Conservation (phyloP, 2,329 filamentous ascomycete genomes). For the Epichloe sylvatica region DNA sequence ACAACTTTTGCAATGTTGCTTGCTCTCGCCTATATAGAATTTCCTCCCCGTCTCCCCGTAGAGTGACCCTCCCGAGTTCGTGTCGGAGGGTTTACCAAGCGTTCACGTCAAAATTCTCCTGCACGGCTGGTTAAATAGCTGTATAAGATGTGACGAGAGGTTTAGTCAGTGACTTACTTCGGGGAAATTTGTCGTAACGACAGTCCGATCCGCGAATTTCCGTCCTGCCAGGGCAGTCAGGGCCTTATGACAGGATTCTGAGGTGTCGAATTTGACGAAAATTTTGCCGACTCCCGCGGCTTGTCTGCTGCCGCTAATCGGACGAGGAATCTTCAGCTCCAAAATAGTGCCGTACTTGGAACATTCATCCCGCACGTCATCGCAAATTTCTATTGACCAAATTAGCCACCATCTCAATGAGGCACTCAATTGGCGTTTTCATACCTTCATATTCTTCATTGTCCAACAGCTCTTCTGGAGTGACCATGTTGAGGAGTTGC, state of each 20-base stretch:
- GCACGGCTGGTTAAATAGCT: slow-evolving; percentile 18
- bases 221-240: slow-evolving; percentile 81
- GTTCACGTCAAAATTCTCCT: slow-evolving; percentile 89
- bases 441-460: slow-evolving; percentile 89
- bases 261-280: slow-evolving; percentile 78
- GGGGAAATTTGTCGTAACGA: slow-evolving; percentile 91
- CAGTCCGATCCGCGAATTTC: slow-evolving; percentile 92
- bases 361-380: slow-evolving; percentile 89
- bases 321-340: slow-evolving; percentile 86
- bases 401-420: slow-evolving; percentile 2
- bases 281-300: slow-evolving; percentile 93
- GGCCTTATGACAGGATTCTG: slow-evolving; percentile 69
- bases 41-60: neutral
- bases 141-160: neutral
- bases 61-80: too few relatives aligned
- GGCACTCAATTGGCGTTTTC: slow-evolving; percentile 6
- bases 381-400: slow-evolving; percentile 64
- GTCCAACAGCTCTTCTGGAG: slow-evolving; percentile 84
- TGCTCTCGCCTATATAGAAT: slow-evolving; percentile 4
- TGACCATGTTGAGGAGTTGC: slow-evolving; percentile 97
- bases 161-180: slow-evolving; percentile 44
- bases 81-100: slow-evolving; percentile 52
- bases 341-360: slow-evolving; percentile 74
- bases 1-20: slow-evolving; percentile 1
- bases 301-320: slow-evolving; percentile 67